A percentile compares a stretch with the other conserved stretches of the same genome.
phyloP scores from a whole-genome alignment of 2,329 filamentous ascomycete species.

The Arachnopeziza araneosa region DNA sequence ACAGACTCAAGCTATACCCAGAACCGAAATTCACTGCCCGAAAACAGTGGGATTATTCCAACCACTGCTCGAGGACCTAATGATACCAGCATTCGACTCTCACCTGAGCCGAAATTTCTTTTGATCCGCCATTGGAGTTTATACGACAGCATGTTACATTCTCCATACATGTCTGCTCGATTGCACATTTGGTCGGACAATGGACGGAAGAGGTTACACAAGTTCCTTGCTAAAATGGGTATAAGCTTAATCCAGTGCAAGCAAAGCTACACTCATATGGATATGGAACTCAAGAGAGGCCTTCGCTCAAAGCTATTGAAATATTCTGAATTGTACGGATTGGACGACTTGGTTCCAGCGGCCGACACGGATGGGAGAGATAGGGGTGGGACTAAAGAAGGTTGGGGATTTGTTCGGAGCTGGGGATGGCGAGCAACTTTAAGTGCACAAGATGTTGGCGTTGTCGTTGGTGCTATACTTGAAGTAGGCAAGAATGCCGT shows the following conservation, averaged over 20 bases:
- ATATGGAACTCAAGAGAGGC: constrained; percentile 90
- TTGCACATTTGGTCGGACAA: constrained; percentile 92
- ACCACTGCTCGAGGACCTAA: constrained; percentile 84
- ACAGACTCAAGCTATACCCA: constrained; percentile 47
- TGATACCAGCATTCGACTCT: constrained; percentile 86
- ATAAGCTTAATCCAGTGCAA: constrained; percentile 90
- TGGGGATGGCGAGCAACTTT: constrained; percentile 98
- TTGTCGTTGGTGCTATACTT: constrained; percentile 83
- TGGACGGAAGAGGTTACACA: constrained; percentile 83
- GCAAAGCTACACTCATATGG: constrained; percentile 97
- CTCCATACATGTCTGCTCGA: constrained; percentile 84
- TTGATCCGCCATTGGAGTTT: constrained; percentile 94
- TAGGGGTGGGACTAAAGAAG: constrained; percentile 71
- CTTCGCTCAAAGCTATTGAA: constrained; percentile 80
- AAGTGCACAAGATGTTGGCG: constrained; percentile 89
- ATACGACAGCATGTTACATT: constrained; percentile 98
- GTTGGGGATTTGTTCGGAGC: constrained; percentile 94
- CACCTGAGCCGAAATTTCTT: constrained; percentile 88
- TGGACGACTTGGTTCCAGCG: constrained; percentile 86
- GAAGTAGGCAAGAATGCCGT: constrained; percentile 67
- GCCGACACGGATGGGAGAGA: constrained; percentile 65
- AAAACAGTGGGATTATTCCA: constrained; percentile 76
- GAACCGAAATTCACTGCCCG: constrained; percentile 56
- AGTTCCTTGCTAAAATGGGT: constrained; percentile 96
- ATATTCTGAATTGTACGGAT: constrained; percentile 87